Conservation (phyloP, 2,329 filamentous ascomycete species). For the Truncatella angustata region DNA sequence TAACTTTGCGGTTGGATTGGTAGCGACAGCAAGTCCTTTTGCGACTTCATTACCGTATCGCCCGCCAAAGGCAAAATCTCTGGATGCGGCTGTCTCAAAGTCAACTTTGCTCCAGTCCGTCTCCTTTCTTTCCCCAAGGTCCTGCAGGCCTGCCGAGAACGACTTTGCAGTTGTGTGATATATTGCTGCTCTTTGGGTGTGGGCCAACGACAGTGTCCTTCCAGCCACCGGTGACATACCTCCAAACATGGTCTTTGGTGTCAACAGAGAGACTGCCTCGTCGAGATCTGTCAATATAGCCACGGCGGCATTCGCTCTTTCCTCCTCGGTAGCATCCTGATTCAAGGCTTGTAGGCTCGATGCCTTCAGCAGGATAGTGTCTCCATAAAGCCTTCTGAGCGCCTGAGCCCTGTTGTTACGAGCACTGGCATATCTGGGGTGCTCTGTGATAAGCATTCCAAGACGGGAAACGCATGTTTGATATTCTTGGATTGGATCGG, state of each 20-base stretch:
- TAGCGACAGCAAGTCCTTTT: conserved; percentile 61
- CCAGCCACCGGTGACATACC: conserved; percentile 63
- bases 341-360: conserved; percentile 40
- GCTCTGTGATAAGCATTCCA: conserved; percentile 51
- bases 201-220: conserved; percentile 65
- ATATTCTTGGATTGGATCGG: conserved; percentile 45
- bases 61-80: conserved; percentile 63
- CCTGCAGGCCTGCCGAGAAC: conserved; percentile 35
- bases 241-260: conserved; percentile 47
- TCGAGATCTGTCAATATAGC: conserved; percentile 53
- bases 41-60: conserved; percentile 65
- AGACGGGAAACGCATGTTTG: conserved; percentile 47
- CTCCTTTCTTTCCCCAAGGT: conserved; percentile 43
- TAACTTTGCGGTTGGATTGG: conserved; percentile 67
- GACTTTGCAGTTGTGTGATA: conserved; percentile 58
- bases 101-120: conserved; percentile 49
- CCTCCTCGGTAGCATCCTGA: conserved; percentile 31
- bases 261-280: conserved; percentile 56
- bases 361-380: conserved; percentile 50
- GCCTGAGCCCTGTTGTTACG: conserved; percentile 75
- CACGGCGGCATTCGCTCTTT: conserved; percentile 37
- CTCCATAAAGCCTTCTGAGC: conserved; percentile 59
- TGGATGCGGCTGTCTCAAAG: conserved; percentile 62
- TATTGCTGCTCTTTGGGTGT: conserved; percentile 69
- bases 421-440: conserved; percentile 69